Percentiles rank a stretch among this genome's conserved stretches.
These are phyloP conservation scores for Trichocomaceae sp. DNA, from an alignment of 2,329 filamentous ascomycete species.

Conservation along the genomic window DNA sequence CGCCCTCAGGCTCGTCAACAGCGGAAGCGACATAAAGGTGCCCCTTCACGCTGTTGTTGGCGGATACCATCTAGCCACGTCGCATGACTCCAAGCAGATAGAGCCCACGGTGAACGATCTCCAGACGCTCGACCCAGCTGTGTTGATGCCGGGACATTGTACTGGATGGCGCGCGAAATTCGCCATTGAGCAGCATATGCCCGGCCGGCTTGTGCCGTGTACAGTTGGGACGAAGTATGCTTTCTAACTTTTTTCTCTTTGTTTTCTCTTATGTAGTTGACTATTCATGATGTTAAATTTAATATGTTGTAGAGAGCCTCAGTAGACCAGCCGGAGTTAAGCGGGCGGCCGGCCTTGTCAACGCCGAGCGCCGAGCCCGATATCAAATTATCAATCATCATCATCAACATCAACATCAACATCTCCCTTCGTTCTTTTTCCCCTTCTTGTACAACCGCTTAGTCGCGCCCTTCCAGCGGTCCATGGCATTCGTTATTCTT, in stretches of 20 bases:
- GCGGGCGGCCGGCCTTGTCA: background rate
- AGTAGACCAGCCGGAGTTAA: background rate
- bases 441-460: constrained; percentile 11
- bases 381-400: no score
- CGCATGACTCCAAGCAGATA: constrained; percentile 36
- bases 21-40: constrained; percentile 16
- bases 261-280: background rate
- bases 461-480: constrained; percentile 19
- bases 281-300: no score
- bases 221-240: constrained; percentile 44
- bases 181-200: constrained; percentile 47
- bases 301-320: no score
- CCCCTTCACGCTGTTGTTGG: constrained; percentile 48
- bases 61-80: constrained; percentile 49
- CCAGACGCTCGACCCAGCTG: constrained; percentile 40
- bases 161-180: constrained; percentile 52
- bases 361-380: no score
- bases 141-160: constrained; percentile 51
- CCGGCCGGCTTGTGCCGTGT: constrained; percentile 45
- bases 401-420: no score
- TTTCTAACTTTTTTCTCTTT: constrained; percentile 21
- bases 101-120: constrained; percentile 44
- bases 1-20: constrained; percentile 35
- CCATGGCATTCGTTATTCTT: constrained; percentile 5
- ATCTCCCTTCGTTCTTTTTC: no score